Evolutionary conservation across 1,284 basidiomycete species (phyloP), one percentile per base, ranked within the genome.

Genomic region (Kalmanozyma brasiliensis): DNA sequence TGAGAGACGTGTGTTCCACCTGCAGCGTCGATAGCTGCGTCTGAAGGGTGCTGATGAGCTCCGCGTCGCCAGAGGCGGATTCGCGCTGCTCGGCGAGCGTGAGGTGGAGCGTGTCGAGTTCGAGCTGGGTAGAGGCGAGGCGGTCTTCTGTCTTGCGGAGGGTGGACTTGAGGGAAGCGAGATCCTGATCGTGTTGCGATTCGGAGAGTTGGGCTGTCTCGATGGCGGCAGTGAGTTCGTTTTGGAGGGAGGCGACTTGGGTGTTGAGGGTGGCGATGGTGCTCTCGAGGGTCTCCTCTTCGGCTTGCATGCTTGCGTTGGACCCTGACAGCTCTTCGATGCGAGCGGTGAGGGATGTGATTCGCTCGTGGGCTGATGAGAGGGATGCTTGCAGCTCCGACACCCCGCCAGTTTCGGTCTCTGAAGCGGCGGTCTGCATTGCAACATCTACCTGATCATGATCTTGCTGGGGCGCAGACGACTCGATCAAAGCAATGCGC

Each of bases 61-160:
- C 66, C 3, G 56, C 45, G 23, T 53, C 46, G 1, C 14, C 9
- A 7, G 53, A 49, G 1, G 53, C n/a, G 2, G 19, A 17, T 20
- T 69, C 61, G 48, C 56, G 47, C 2, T 52, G 48, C 35, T 64
- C 66, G 33, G 57, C 65, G 14, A 68, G 55, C n/a, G 37, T 33
- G 0, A 68, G 26, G 3, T 58, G 32, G 4, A 51, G 24, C 0
- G 46, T 9, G 7, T 43, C 33, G 16, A 58, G 16, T 9, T 68
- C 37, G 17, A 26, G 30, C 4, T 13, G n/a, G 10, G 48, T 36
- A 0, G 38, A 5, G 0, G 45, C 8, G n/a, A 53, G 24, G 1
- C 47, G 35, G 3, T 62, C 59, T 23, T 58, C 33, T 1, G 51
- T 8, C 24, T 48, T 58, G 14, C 34, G 34, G 9, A 62, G 48